Base-by-base conservation (phyloP, 1,284 basidiomycete species). In the Boletus semigastroideus region DNA sequence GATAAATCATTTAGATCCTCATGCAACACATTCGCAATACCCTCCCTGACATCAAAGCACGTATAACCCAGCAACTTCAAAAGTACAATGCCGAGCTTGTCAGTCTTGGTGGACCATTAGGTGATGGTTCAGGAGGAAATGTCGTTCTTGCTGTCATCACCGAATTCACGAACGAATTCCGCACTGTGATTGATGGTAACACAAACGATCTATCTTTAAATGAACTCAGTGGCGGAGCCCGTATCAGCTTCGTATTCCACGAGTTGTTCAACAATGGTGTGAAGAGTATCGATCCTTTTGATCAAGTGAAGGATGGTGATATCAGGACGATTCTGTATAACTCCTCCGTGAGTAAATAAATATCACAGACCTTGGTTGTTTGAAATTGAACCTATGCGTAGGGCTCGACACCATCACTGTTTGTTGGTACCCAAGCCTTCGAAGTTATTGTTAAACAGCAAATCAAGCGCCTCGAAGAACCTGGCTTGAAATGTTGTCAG, bases 361-460 rank as follows among this genome's bases (percentile, higher is more conserved):
- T 14, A 16, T 27, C 37, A 4, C 10, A 12, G 30, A 19, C 31
- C 25, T 13, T 38, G 30, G n/a, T 38, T 44, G 16, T 31, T n/a
- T 31, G 13, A 20, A 4, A 14, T 48, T 49, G 22, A 62, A 40
- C 39, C 47, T 19, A 30, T 4, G 20, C 42, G 4, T 56, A 92
- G 89, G 96, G 96, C 68, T 97, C 94, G 5, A 96, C 94, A 7
- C 96, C 96, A 22, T 87, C 95, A 1, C 78, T 99, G 16, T 98
- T 99, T 67, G 95, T 98, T 46, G 94, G 94, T 19, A 96, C 96
- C 0, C 87, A 91, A 54, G 96, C 96, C 2, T 98, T 98, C 62
- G 95, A 98, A 70, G 90, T 95, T 54, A 98, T 98, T 62, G 93
- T 98, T 63, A 99, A 98, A 77, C 93, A 98, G 69, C 96, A 99